A percentile compares a stretch with the other conserved stretches of the same genome.
phyloP scores from a whole-genome alignment of 2,329 filamentous ascomycete genomes.

The Setomelanomma holmii region DNA sequence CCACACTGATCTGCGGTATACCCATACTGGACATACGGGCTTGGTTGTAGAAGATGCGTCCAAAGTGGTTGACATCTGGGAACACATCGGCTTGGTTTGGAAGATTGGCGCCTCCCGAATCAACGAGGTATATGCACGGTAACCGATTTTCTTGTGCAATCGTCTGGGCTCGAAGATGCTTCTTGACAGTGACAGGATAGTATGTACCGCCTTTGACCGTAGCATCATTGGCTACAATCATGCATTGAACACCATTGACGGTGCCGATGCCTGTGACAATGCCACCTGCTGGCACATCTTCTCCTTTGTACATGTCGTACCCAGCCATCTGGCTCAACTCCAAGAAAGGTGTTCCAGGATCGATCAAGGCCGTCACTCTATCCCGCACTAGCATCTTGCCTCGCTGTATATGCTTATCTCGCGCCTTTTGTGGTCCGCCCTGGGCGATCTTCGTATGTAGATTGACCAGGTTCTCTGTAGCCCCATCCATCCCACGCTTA shows the following conservation, averaged over 20 bases:
- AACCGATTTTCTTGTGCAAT: conserved; percentile 86
- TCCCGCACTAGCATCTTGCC: conserved; percentile 96
- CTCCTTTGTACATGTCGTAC: conserved; percentile 82
- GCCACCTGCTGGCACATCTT: conserved; percentile 86
- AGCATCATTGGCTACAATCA: conserved; percentile 95
- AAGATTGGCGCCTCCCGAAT: conserved; percentile 93
- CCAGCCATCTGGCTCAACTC: conserved; percentile 94
- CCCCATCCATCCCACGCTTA: conserved; percentile 74
- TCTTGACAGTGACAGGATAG: conserved; percentile 96
- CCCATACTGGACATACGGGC: conserved; percentile 87
- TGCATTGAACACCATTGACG: conserved; percentile 88
- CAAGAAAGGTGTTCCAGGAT: conserved; percentile 87
- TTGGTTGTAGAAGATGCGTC: conserved; percentile 98
- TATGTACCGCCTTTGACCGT: conserved; percentile 98
- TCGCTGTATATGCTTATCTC: conserved; percentile 83
- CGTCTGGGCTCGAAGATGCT: conserved; percentile 90
- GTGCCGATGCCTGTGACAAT: conserved; percentile 93
- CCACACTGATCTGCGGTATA: conserved; percentile 91
- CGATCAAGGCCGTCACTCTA: conserved; percentile 83
- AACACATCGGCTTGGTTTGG: conserved; percentile 96
- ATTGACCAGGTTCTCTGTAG: conserved; percentile 71
- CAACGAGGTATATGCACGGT: conserved; percentile 92
- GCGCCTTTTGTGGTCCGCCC: conserved; percentile 81
- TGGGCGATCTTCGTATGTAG: conserved; percentile 75
- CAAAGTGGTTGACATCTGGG: conserved; percentile 92